A percentile compares a stretch with the other conserved stretches of the same genome.
Evolutionary conservation across 1,139 yeast genomes (phyloP).

Genomic region (Saccharomycopsis hybrid): DNA sequence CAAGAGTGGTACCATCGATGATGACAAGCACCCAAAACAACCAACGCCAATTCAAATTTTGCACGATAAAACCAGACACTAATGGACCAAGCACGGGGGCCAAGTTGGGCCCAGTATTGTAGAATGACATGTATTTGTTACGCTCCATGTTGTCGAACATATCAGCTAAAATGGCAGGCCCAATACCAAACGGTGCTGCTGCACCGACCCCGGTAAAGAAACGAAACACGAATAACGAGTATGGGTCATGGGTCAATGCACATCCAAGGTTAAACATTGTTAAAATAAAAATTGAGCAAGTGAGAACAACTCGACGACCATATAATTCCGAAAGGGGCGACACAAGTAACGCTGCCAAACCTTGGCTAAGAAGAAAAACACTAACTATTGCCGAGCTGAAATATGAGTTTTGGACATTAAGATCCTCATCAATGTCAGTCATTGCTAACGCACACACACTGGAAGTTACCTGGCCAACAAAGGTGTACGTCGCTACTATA

Average conservation of each 20-base stretch:
- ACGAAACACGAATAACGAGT: constrained; percentile 35
- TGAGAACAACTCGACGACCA: constrained; percentile 49
- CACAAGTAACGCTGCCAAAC: constrained; percentile 50
- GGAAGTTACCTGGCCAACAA: constrained; percentile 7
- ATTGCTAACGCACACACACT: constrained; percentile 32
- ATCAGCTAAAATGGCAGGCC: constrained; percentile 38
- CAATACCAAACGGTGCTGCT: constrained; percentile 37
- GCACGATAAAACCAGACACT: constrained; percentile 49
- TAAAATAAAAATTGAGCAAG: constrained; percentile 44
- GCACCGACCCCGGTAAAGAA: constrained; percentile 38
- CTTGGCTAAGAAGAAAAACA: constrained; percentile 58
- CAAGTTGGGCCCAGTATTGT: constrained; percentile 32
- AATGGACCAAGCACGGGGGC: constrained; percentile 59
- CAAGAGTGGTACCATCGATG: constrained; percentile 44
- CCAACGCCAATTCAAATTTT: constrained; percentile 26
- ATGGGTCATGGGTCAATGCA: constrained; percentile 33
- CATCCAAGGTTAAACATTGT: constrained; percentile 35
- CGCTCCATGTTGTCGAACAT: constrained; percentile 32
- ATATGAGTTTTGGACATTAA: constrained; percentile 33
- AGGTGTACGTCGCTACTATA: constrained; percentile 8
- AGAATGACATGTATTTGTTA: constrained; percentile 34
- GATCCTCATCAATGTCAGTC: constrained; percentile 36
- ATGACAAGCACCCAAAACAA: constrained; percentile 49
- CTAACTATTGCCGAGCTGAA: constrained; percentile 46
- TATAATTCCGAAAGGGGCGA: constrained; percentile 58